Evolutionary conservation across 345 rosid genomes (phyloP).

Genomic region (Ceriops decandra): DNA sequence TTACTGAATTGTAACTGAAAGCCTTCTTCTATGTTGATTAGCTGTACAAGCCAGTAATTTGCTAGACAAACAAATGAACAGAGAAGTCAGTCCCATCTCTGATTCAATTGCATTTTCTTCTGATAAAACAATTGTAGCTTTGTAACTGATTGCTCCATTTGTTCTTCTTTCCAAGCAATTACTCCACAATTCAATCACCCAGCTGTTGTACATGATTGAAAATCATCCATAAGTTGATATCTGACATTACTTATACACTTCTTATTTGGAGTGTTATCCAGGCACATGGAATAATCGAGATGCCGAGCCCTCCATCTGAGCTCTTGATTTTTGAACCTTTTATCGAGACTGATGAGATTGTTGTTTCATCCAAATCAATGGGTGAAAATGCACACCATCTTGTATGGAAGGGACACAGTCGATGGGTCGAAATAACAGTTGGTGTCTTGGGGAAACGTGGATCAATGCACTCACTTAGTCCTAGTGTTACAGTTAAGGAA

Average conservation of each 20-base stretch:
- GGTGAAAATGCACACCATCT: conserved; percentile 36
- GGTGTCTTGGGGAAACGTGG: conserved; percentile 76
- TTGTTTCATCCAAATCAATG: conserved; percentile 52
- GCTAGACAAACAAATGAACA: too few species aligned
- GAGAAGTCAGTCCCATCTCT: too few species aligned
- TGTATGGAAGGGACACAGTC: conserved; percentile 63
- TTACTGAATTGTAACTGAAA: neutral
- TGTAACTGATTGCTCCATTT: neutral
- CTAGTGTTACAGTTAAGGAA: conserved; percentile 92
- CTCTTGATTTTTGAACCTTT: conserved; percentile 81
- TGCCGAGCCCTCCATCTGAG: conserved; percentile 90
- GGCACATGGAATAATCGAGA: conserved; percentile 94
- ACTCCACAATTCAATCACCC: neutral
- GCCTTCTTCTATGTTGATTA: neutral
- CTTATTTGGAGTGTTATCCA: conserved; percentile 26
- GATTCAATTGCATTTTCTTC: neutral
- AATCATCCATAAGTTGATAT: neutral
- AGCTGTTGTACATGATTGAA: neutral
- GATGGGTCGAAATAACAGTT: conserved; percentile 91
- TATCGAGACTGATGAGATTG: conserved; percentile 80
- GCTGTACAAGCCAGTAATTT: too few species aligned
- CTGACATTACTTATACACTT: neutral
- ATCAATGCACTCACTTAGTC: conserved; percentile 75
- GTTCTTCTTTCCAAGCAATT: neutral
- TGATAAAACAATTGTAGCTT: neutral